Base-by-base conservation (phyloP, 2,329 filamentous ascomycete species). In the Aspergillus fructus region DNA sequence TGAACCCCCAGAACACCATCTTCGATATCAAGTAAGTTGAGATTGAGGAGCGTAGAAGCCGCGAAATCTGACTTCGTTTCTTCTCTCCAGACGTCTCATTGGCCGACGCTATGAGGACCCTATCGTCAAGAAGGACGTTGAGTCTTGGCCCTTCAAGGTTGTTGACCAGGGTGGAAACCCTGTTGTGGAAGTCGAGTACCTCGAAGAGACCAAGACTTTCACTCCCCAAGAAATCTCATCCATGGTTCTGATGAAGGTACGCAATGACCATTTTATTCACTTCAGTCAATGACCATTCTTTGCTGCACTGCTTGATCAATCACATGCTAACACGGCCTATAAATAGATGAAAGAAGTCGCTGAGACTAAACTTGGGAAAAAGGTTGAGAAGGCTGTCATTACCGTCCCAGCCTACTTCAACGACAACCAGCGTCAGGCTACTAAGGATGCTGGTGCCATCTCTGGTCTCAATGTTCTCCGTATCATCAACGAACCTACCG, bases 331-430 rank as follows among this genome's bases (percentile, higher is more conserved):
- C 41, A 40, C 5, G 9, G n/a, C 12, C 4, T 17, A 23, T 13
- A 43, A 30, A 61, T 53, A 96, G 93, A 97, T 97, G 93, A 96
- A 96, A 86, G 94, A 99, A 82, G 92, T 97, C 77, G 94, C 94
- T 73, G 94, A 99, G 85, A 85, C 85, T 79, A 97, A 99, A 87
- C 88, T 99, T 71, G 94, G 92, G 80, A 96, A 96, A 89, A 96
- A 94, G 84, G 93, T 97, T 73, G 88, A 94, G 82, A 97, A 97
- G 88, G 94, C 94, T 65, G 94, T 99, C 78, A 93, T 99, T 79
- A 99, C 94, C 62, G 94, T 97, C 59, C 94, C 94, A 58, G 94
- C 94, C 76, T 99, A 99, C 87, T 99, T 99, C 91, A 97, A 97
- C 86, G 94, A 99, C 88, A 96, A 96, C 85, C 94, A 99, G 85